These are phyloP conservation scores for Microthlaspi erraticum DNA, from an alignment of 345 rosid genomes.

Conservation along the genomic window DNA sequence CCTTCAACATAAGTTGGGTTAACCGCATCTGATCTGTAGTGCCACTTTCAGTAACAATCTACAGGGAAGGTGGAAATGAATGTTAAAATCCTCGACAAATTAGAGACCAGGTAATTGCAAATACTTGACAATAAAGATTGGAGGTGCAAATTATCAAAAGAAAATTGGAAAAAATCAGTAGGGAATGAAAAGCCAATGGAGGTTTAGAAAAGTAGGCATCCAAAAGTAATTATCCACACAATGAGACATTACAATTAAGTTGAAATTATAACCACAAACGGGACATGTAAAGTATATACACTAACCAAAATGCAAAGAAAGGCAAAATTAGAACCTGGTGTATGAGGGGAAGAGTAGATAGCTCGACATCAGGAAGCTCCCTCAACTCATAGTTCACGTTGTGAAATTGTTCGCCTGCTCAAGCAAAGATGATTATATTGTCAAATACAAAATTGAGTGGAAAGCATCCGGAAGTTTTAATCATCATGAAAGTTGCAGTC, in stretches of 20 bases:
- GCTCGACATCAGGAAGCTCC: conserved; percentile 81
- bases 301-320: conserved; percentile 24
- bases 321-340: conserved; percentile 63
- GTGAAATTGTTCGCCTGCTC: conserved; percentile 71
- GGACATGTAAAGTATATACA: background rate
- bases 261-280: background rate
- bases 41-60: conserved; percentile 74
- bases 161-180: conserved; percentile 4
- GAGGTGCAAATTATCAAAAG: conserved; percentile 8
- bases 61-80: conserved; percentile 28
- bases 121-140: background rate
- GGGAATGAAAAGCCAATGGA: background rate
- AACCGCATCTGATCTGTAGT: conserved; percentile 73
- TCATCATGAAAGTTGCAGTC: conserved; percentile 12
- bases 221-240: no score
- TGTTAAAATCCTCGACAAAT: conserved; percentile 5
- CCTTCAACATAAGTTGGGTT: conserved; percentile 66
- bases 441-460: conserved; percentile 8
- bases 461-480: conserved; percentile 23
- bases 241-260: background rate
- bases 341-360: conserved; percentile 74
- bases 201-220: background rate
- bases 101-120: conserved; percentile 11
- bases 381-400: conserved; percentile 64
- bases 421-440: conserved; percentile 25